Percentiles rank a stretch among this genome's conserved stretches.
Evolutionary conservation across 2,329 filamentous ascomycete species (phyloP).

Genomic region (Aureobasidium sp.): DNA sequence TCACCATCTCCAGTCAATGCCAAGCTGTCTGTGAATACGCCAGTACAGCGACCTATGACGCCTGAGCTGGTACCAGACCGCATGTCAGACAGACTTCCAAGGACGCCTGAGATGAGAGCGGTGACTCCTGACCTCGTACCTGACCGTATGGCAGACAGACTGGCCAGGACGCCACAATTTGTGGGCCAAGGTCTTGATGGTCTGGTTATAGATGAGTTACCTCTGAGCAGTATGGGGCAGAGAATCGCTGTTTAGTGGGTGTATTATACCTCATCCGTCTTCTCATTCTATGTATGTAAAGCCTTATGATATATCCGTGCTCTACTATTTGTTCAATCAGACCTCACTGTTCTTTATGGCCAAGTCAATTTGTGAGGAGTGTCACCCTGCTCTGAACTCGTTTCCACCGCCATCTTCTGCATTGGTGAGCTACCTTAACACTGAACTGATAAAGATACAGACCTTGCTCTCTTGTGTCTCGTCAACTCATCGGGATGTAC

Average conservation of each 20-base stretch:
- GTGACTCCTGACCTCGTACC: constrained; percentile 6
- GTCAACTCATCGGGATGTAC: too few relatives aligned
- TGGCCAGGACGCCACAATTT: neutral
- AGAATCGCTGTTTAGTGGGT: constrained; percentile 23
- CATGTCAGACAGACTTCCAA: neutral
- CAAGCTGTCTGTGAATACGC: neutral
- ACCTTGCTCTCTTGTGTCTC: too few relatives aligned
- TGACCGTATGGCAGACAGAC: constrained; percentile 5
- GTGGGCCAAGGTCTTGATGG: constrained; percentile 17
- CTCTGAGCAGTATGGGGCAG: constrained; percentile 25
- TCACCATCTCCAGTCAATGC: neutral
- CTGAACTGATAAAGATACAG: too few relatives aligned
- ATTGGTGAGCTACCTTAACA: too few relatives aligned
- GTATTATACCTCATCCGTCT: too few relatives aligned
- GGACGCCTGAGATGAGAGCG: neutral
- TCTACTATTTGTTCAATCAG: too few relatives aligned
- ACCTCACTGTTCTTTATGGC: too few relatives aligned
- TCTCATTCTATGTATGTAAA: too few relatives aligned
- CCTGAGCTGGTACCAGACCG: constrained; percentile 3
- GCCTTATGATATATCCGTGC: too few relatives aligned
- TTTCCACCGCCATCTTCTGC: too few relatives aligned
- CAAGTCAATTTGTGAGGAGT: too few relatives aligned
- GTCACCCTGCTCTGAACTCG: too few relatives aligned
- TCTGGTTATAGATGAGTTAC: constrained; percentile 23
- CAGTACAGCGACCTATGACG: neutral